Percentiles rank a stretch among this genome's conserved stretches.
Conservation (phyloP, 371 early-diverging fungal species). For the Mortierella sp. region DNA sequence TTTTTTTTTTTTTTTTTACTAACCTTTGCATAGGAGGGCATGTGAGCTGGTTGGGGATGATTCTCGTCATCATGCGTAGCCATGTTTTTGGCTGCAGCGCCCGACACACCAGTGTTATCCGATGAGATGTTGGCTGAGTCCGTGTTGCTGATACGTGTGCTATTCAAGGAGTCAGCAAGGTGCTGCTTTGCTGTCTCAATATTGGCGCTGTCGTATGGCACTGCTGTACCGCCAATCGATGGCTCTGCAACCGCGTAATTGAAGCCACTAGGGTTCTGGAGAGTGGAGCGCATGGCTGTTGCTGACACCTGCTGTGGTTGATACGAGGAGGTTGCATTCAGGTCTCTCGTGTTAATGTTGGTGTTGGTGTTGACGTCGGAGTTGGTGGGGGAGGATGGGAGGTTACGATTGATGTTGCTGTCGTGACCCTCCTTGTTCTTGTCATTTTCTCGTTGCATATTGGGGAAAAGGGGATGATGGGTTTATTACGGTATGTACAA, state of each 20-base stretch:
- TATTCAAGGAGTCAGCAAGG: slow-evolving; percentile 19
- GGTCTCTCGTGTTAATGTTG: background rate
- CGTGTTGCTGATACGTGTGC: background rate
- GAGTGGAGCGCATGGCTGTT: slow-evolving; percentile 56
- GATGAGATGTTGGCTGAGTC: no score
- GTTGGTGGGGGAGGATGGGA: background rate
- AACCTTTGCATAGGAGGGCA: slow-evolving; percentile 1
- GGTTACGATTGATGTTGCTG: background rate
- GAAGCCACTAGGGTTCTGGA: slow-evolving; percentile 36
- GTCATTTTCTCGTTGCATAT: slow-evolving; percentile 11
- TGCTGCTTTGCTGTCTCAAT: slow-evolving; percentile 30
- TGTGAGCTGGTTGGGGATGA: no score
- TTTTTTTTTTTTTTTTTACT: no score
- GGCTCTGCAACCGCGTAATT: slow-evolving; percentile 27
- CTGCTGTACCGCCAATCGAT: slow-evolving; percentile 24
- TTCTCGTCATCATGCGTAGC: no score
- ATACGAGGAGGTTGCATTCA: slow-evolving; percentile 18
- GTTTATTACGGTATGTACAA: background rate
- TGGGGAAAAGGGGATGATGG: background rate
- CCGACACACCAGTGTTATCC: no score
- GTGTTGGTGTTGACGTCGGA: background rate
- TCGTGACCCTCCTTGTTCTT: background rate
- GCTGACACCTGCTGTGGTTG: slow-evolving; percentile 56
- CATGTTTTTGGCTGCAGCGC: no score
- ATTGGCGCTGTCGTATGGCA: slow-evolving; percentile 17